Conservation (phyloP, 1,139 yeast genomes). For the Magnusiomyces magnusii region DNA sequence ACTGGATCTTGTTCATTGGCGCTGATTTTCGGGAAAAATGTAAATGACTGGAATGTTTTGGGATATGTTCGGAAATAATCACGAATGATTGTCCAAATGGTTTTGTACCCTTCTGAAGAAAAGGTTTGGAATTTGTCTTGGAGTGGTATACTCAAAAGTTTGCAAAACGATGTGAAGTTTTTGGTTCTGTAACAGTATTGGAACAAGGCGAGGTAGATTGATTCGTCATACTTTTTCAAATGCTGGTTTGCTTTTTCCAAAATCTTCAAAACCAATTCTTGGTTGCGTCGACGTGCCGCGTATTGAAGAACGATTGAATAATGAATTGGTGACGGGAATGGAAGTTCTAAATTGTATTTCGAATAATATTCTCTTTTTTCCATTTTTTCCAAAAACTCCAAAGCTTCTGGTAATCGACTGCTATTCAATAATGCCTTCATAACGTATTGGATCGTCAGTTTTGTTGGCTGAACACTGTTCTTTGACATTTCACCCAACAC, state of each 20-base stretch:
- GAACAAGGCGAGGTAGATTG: conserved; percentile 21
- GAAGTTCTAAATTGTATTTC: conserved; percentile 11
- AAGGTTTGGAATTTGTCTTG: conserved; percentile 9
- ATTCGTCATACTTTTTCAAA: conserved; percentile 17
- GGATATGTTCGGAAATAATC: conserved; percentile 20
- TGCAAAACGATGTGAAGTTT: conserved; percentile 18
- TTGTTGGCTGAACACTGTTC: conserved; percentile 19
- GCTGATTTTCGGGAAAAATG: not conserved
- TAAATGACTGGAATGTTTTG: not conserved
- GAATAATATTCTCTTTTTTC: conserved; percentile 12
- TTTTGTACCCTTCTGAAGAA: conserved; percentile 20
- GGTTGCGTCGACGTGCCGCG: conserved; percentile 22
- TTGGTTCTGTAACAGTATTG: conserved; percentile 22
- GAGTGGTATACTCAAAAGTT: conserved; percentile 14
- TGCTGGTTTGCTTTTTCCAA: conserved; percentile 19
- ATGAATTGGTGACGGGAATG: conserved; percentile 19
- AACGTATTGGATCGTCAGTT: conserved; percentile 19
- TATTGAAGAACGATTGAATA: conserved; percentile 26
- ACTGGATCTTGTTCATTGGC: not conserved
- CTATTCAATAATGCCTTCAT: conserved; percentile 22
- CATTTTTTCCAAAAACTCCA: conserved; percentile 19
- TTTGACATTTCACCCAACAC: not conserved
- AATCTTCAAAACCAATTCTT: conserved; percentile 18
- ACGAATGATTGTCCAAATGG: conserved; percentile 25
- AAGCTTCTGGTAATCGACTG: conserved; percentile 19